phyloP scores from a whole-genome alignment of 75 land plant species.

The Larix kaempferi region DNA sequence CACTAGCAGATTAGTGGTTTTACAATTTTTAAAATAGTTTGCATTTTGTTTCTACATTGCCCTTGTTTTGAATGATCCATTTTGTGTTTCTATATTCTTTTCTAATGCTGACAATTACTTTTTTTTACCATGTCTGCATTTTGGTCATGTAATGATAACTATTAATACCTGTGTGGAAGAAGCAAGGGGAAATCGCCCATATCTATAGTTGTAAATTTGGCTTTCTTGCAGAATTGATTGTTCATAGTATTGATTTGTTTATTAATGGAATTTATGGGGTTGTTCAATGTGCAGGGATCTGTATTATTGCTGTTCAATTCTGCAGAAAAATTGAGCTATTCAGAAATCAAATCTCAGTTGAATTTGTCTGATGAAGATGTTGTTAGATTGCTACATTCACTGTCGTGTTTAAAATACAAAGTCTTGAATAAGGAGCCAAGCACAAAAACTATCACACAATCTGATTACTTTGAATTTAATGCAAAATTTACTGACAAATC shows the following conservation, averaged over 20 bases:
- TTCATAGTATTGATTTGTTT: neutral
- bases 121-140: neutral
- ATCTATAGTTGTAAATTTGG: neutral
- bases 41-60: no score
- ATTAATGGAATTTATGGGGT: neutral
- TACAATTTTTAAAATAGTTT: no score
- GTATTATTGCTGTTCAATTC: slow-evolving; percentile 72
- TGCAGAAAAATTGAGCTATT: slow-evolving; percentile 68
- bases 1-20: no score
- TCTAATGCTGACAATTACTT: neutral
- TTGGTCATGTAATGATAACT: neutral
- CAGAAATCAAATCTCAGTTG: slow-evolving; percentile 73
- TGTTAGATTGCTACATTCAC: slow-evolving; percentile 85
- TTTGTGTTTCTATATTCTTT: neutral
- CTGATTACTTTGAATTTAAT: slow-evolving; percentile 87
- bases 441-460: slow-evolving; percentile 57
- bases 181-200: no score
- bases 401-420: slow-evolving; percentile 92
- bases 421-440: slow-evolving; percentile 75
- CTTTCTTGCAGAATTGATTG: neutral
- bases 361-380: slow-evolving; percentile 89
- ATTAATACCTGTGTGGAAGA: neutral
- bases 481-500: slow-evolving; percentile 85
- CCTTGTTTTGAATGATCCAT: no score
- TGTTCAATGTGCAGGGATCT: slow-evolving; percentile 52